Evolutionary conservation across 345 rosid genomes (phyloP), one percentile per base, ranked within the genome.

Genomic region (Syzygium grande): DNA sequence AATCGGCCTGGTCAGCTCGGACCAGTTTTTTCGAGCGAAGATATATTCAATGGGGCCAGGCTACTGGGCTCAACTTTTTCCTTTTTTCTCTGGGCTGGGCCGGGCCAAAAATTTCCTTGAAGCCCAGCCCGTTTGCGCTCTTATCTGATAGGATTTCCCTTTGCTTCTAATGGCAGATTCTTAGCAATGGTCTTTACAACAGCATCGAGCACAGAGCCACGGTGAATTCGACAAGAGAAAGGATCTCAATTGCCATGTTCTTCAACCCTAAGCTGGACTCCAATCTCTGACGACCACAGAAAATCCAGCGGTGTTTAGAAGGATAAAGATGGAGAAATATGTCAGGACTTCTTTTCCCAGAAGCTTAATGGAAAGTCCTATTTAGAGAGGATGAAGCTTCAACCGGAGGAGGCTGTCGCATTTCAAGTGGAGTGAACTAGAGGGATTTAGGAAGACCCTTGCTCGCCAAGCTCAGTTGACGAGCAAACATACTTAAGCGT

Each of bases 141-240:
- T n/a, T 25, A 25, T 58, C 65, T 58, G 2, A 25, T 25, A 11
- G 11, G 65, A 25, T 58, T 58, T 58, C n/a, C 65, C 65, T 58
- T 58, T 58, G 0, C 29, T 86, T 23, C 16, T 21, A 41, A 34
- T 55, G 14, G 41, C 68, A 89, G 90, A 86, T 84, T 30, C 25
- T 88, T 23, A 87, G 87, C 49, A 89, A 87, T 54, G 92, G 88
- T 30, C 16, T 68, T 25, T 90, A 87, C 41, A 59, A 19, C 2
- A 89, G 92, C 85, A n/a, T 90, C 16, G 92, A 89, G 87, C 89
- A 80, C 16, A 85, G 87, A 51, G 89, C 25, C 9, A 89, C 78
- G 0, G 89, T 87, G 56, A 89, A 87, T 79, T 38, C 87, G 0
- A 53, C 13, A 8, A 85, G 54, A 5, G 90, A 88, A 85, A 85